Conservation (phyloP, 805 yeast genomes). For the Metschnikowia orientalis region DNA sequence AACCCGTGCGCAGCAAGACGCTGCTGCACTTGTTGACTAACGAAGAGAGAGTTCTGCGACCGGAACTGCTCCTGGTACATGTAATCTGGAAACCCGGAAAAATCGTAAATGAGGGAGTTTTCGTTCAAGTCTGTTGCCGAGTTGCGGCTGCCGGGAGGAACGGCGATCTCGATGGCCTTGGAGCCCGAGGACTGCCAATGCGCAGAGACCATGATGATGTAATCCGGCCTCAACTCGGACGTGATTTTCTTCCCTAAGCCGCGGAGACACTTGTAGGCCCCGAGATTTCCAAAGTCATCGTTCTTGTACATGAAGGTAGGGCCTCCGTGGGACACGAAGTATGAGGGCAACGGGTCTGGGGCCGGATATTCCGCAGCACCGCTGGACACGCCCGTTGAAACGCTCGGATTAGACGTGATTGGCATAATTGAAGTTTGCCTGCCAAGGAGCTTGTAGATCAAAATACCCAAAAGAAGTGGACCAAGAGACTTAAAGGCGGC, state of each 20-base stretch:
- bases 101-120: constrained; percentile 66
- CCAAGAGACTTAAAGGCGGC: no score
- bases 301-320: constrained; percentile 65
- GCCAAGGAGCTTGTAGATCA: no score
- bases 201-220: constrained; percentile 63
- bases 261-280: constrained; percentile 54
- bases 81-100: constrained; percentile 63
- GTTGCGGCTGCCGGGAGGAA: constrained; percentile 36
- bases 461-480: no score
- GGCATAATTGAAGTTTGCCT: no score
- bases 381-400: no score
- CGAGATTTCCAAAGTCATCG: constrained; percentile 50
- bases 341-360: constrained; percentile 47
- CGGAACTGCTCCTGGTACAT: constrained; percentile 64
- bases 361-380: no score
- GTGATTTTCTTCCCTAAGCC: constrained; percentile 50
- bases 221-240: constrained; percentile 54
- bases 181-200: constrained; percentile 62
- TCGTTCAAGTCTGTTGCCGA: constrained; percentile 25
- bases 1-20: constrained; percentile 43
- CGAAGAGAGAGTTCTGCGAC: constrained; percentile 36
- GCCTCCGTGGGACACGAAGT: constrained; percentile 78
- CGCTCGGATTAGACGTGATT: no score
- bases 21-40: constrained; percentile 44
- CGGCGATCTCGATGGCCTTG: constrained; percentile 45